A percentile compares a stretch with the other conserved stretches of the same genome.
These are phyloP conservation scores for Hortaea werneckii DNA, from an alignment of 2,329 filamentous ascomycete genomes.

Conservation along the genomic window DNA sequence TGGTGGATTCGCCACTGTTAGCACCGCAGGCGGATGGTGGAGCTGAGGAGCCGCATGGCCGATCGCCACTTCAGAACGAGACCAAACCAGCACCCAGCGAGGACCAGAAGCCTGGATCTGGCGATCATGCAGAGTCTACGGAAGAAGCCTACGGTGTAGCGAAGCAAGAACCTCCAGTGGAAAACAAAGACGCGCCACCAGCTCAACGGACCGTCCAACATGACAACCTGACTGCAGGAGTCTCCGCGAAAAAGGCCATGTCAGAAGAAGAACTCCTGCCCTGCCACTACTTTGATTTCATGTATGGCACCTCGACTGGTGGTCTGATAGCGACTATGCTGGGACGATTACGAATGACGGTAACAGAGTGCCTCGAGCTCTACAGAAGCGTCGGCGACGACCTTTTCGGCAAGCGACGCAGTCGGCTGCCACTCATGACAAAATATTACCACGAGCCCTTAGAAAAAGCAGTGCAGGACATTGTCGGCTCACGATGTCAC, in stretches of 20 bases:
- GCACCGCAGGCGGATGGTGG: background rate
- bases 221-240: slow-evolving; percentile 13
- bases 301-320: slow-evolving; percentile 44
- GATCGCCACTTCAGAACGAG: background rate
- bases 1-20: background rate
- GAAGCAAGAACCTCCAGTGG: background rate
- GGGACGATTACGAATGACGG: slow-evolving; percentile 39
- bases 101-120: background rate
- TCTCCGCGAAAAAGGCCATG: slow-evolving; percentile 19
- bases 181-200: background rate
- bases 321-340: slow-evolving; percentile 43
- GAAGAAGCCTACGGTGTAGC: slow-evolving; percentile 9
- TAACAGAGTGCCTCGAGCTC: slow-evolving; percentile 37
- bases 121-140: slow-evolving; percentile 4
- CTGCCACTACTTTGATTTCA: slow-evolving; percentile 45
- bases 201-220: slow-evolving; percentile 5
- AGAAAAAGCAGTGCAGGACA: slow-evolving; percentile 36
- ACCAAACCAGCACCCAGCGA: background rate
- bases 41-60: background rate
- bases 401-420: slow-evolving; percentile 37
- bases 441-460: slow-evolving; percentile 41
- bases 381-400: slow-evolving; percentile 39
- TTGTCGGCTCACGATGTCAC: slow-evolving; percentile 36
- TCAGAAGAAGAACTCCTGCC: slow-evolving; percentile 36
- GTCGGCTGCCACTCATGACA: slow-evolving; percentile 35